Conservation (phyloP, 495 filamentous ascomycete species). For the Articulospora tetracladia region DNA sequence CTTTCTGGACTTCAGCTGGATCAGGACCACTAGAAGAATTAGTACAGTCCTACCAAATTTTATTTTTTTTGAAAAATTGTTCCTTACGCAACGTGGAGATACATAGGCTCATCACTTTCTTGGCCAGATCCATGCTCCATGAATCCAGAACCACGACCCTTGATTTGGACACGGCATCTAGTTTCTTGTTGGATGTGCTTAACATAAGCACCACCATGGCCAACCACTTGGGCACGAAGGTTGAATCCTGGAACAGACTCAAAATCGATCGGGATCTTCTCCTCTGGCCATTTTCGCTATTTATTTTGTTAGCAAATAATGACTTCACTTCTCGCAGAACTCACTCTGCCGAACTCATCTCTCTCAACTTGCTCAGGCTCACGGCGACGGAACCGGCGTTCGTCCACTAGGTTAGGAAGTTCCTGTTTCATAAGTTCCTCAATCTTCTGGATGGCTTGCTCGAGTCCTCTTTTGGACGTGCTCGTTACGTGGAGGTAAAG, state of each 20-base stretch:
- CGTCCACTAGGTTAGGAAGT: conserved; percentile 90
- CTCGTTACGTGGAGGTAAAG: conserved; percentile 94
- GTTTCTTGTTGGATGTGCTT: conserved; percentile 97
- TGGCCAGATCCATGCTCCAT: conserved; percentile 75
- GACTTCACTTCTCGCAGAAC: conserved; percentile 23
- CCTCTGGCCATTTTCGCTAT: conserved; percentile 98
- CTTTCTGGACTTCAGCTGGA: conserved; percentile 76
- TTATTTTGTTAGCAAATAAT: conserved; percentile 21
- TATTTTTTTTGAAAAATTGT: too few species aligned
- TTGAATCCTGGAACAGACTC: conserved; percentile 96
- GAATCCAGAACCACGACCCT: conserved; percentile 94
- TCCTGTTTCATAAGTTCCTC: conserved; percentile 96
- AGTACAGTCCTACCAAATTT: background rate
- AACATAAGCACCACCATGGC: conserved; percentile 87
- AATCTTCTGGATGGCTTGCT: conserved; percentile 79
- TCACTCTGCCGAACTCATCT: conserved; percentile 89
- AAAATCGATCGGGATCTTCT: conserved; percentile 84
- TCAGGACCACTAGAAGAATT: conserved; percentile 71
- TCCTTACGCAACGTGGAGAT: conserved; percentile 86
- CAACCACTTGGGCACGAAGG: conserved; percentile 89
- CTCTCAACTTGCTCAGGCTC: conserved; percentile 89
- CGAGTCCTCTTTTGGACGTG: conserved; percentile 85
- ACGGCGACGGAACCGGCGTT: conserved; percentile 85
- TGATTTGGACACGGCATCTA: conserved; percentile 93
- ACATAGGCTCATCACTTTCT: conserved; percentile 95